Evolutionary conservation across 1,139 yeast genomes (phyloP).

Genomic region (Candida sp.): DNA sequence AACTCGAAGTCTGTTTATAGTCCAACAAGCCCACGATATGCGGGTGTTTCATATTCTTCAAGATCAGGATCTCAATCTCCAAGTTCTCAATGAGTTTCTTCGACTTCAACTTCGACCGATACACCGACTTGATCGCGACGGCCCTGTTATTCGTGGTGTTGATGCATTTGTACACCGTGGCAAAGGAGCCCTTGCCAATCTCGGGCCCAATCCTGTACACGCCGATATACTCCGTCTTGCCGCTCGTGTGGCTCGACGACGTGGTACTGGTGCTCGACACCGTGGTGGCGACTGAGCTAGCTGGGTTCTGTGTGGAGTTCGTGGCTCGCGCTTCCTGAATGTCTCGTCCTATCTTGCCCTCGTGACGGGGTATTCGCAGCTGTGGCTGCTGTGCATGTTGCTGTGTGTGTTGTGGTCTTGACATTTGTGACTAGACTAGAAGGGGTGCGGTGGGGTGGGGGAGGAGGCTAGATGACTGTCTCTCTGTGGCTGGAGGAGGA

Average conservation of each 20-base stretch:
- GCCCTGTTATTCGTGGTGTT: constrained; percentile 52
- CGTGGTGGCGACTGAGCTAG: constrained; percentile 5
- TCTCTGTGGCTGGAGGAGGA: too few species aligned
- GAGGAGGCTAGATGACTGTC: too few species aligned
- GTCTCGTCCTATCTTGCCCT: neutral
- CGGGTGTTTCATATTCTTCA: constrained; percentile 88
- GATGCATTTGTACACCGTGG: constrained; percentile 52
- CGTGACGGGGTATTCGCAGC: neutral
- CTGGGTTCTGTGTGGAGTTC: neutral
- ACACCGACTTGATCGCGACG: constrained; percentile 90
- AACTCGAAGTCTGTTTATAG: constrained; percentile 75
- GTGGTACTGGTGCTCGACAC: constrained; percentile 1
- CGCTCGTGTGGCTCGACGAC: neutral
- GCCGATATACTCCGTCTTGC: constrained; percentile 21
- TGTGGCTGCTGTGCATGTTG: too few species aligned
- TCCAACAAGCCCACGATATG: constrained; percentile 90
- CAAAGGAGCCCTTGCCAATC: constrained; percentile 56
- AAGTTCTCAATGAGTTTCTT: constrained; percentile 88
- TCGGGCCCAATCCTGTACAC: constrained; percentile 47
- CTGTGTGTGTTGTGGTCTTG: neutral
- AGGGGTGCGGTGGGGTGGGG: too few species aligned
- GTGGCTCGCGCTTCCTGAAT: neutral
- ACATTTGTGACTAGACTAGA: neutral
- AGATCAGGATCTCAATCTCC: constrained; percentile 87
- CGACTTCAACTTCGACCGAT: constrained; percentile 79